A percentile compares a stretch with the other conserved stretches of the same genome.
Evolutionary conservation across 2,329 filamentous ascomycete species (phyloP).

Genomic region (Cytospora schulzeri): DNA sequence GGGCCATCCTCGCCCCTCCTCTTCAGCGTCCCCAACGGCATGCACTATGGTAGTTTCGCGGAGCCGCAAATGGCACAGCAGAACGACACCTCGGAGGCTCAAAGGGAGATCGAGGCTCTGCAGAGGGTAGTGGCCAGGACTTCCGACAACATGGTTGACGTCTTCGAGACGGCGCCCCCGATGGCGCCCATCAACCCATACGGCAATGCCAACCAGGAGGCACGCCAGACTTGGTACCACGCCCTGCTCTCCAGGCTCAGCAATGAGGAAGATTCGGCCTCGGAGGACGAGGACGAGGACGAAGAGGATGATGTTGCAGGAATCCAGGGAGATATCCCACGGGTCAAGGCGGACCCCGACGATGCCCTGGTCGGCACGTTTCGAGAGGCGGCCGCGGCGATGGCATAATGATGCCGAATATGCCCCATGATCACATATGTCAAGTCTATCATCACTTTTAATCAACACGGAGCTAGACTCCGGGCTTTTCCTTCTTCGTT

Average conservation of each 20-base stretch:
- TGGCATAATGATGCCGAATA: constrained; percentile 39
- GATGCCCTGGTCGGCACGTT: constrained; percentile 60
- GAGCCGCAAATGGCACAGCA: constrained; percentile 56
- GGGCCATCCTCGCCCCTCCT: constrained; percentile 55
- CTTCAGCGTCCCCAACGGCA: constrained; percentile 60
- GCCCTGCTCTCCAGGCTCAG: constrained; percentile 63
- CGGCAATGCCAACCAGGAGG: constrained; percentile 55
- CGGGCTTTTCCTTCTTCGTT: background rate
- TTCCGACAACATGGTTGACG: constrained; percentile 67
- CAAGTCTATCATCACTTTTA: constrained; percentile 7
- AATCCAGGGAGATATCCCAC: constrained; percentile 42
- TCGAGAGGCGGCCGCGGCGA: constrained; percentile 58
- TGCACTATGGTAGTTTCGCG: constrained; percentile 65
- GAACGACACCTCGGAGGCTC: constrained; percentile 62
- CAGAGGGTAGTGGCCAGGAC: constrained; percentile 65
- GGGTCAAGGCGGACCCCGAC: constrained; percentile 42
- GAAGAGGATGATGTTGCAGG: constrained; percentile 52
- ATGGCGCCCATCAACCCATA: constrained; percentile 44
- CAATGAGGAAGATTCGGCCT: constrained; percentile 41
- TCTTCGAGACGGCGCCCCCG: constrained; percentile 64
- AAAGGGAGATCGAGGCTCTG: constrained; percentile 65
- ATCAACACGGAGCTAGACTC: constrained; percentile 19
- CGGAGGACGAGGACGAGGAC: constrained; percentile 39
- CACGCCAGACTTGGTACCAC: constrained; percentile 59
- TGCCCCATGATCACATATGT: background rate